These are phyloP conservation scores for Melanomma pulvis-pyrius DNA, from an alignment of 495 filamentous ascomycete genomes.

Conservation along the genomic window DNA sequence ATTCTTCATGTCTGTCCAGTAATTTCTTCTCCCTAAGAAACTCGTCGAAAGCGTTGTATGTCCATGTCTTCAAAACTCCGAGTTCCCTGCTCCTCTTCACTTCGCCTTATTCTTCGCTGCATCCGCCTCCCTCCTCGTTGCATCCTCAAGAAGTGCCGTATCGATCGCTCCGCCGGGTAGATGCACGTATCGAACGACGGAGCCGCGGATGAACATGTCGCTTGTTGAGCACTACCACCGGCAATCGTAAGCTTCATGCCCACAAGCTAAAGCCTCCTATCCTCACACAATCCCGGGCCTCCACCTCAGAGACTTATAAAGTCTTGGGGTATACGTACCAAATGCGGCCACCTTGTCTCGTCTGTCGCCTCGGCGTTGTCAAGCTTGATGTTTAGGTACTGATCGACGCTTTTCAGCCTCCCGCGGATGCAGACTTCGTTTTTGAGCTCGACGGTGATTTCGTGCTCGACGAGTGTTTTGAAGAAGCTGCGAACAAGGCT, in stretches of 20 bases:
- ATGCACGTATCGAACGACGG: slow-evolving; percentile 94
- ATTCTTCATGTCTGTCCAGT: too few relatives aligned
- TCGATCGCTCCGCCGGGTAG: slow-evolving; percentile 86
- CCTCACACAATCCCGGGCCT: too few relatives aligned
- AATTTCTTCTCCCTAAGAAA: too few relatives aligned
- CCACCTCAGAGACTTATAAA: too few relatives aligned
- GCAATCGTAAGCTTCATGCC: neutral
- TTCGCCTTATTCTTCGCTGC: slow-evolving; percentile 30
- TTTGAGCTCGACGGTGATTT: slow-evolving; percentile 96
- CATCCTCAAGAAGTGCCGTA: slow-evolving; percentile 89
- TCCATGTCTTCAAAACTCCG: neutral
- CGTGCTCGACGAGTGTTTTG: slow-evolving; percentile 97
- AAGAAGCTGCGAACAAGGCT: slow-evolving; percentile 74
- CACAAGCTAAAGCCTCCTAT: too few relatives aligned
- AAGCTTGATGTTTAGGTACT: slow-evolving; percentile 98
- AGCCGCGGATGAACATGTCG: slow-evolving; percentile 97
- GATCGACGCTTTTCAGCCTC: slow-evolving; percentile 93
- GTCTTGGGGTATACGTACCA: slow-evolving; percentile 58
- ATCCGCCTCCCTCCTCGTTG: slow-evolving; percentile 72
- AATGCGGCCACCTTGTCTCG: slow-evolving; percentile 87
- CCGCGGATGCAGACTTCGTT: slow-evolving; percentile 97
- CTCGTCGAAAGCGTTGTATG: too few relatives aligned
- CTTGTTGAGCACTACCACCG: slow-evolving; percentile 69
- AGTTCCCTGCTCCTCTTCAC: slow-evolving; percentile 11
- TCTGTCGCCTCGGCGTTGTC: slow-evolving; percentile 92